Conservation (phyloP, 208 protist species). For the Phytomonas sp. region DNA sequence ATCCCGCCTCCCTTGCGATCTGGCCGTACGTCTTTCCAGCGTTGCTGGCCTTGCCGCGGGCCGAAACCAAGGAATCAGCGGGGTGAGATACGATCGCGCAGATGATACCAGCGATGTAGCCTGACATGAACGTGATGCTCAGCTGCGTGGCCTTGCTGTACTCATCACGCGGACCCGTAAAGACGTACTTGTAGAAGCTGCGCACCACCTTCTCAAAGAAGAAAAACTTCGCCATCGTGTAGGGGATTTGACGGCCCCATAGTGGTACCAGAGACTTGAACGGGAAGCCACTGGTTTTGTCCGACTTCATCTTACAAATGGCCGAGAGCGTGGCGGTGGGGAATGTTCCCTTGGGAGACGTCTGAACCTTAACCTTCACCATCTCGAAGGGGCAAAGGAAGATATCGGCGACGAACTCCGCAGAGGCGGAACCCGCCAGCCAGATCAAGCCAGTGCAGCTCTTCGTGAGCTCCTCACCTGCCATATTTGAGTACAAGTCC, state of each 20-base stretch:
- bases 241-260: conserved; percentile 93
- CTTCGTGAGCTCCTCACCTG: conserved; percentile 79
- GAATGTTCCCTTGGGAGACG: conserved; percentile 72
- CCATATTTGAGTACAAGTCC: conserved; percentile 76
- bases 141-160: conserved; percentile 88
- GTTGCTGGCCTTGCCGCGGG: conserved; percentile 84
- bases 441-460: conserved; percentile 78
- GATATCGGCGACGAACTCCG: conserved; percentile 96
- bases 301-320: conserved; percentile 53
- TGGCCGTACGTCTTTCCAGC: conserved; percentile 64
- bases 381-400: conserved; percentile 94
- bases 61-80: conserved; percentile 91
- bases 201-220: conserved; percentile 86
- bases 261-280: conserved; percentile 87
- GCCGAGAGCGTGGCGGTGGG: conserved; percentile 64
- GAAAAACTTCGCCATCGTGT: conserved; percentile 95
- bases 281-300: conserved; percentile 74
- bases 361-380: conserved; percentile 91
- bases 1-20: conserved; percentile 83
- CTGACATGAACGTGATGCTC: conserved; percentile 88
- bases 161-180: conserved; percentile 71
- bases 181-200: conserved; percentile 84
- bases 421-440: conserved; percentile 88
- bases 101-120: conserved; percentile 92
- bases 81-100: conserved; percentile 96